Evolutionary conservation across 1,284 basidiomycete species (phyloP), one percentile per base, ranked within the genome.

Genomic region (Cutaneotrichosporon sp.): DNA sequence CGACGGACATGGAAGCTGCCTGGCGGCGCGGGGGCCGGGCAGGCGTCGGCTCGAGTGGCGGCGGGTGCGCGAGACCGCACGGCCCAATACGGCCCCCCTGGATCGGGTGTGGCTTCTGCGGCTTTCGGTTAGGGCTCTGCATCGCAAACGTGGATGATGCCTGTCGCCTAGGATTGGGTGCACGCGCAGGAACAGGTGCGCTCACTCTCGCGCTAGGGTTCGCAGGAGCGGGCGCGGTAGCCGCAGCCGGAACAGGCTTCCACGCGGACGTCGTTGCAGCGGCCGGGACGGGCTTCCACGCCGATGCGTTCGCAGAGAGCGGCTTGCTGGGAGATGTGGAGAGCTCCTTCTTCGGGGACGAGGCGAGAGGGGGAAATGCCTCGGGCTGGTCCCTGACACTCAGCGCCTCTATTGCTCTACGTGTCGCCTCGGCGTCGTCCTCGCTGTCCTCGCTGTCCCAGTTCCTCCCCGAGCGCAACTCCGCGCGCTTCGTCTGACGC

Each of bases 21-120:
- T 30, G 50, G 7, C 16, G 62, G 13, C 49, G 53, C 53, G 9
- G 57, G 11, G 22, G n/a, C 21, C 51, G 30, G 8, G 51, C 18
- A 52, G 56, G 36, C 49, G 26, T 46, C 52, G 52, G 31, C 66
- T 51, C 69, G 31, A 72, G 62, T 5, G 72, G 69, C 16, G 73
- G 75, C 18, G 73, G 75, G 63, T 70, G 65, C 38, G 75, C 75
- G 16, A 75, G 70, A 6, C 73, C 73, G 5, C 73, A 68, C 5
- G 75, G 75, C 11, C 75, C 73, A 58, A 70, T 61, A 9, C 73
- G 60, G 6, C 73, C 72, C 5, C 73, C 74, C 56, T 76, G 74
- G 40, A 76, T 76, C 21, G 75, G 73, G 63, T 76, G 75, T 7
- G 73, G 70, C 56, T 69, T 70, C 10, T 30, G 30, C 11, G 40